Evolutionary conservation across 2,329 filamentous ascomycete species (phyloP), one percentile per base, ranked within the genome.

Genomic region (Apiospora pterosperma): DNA sequence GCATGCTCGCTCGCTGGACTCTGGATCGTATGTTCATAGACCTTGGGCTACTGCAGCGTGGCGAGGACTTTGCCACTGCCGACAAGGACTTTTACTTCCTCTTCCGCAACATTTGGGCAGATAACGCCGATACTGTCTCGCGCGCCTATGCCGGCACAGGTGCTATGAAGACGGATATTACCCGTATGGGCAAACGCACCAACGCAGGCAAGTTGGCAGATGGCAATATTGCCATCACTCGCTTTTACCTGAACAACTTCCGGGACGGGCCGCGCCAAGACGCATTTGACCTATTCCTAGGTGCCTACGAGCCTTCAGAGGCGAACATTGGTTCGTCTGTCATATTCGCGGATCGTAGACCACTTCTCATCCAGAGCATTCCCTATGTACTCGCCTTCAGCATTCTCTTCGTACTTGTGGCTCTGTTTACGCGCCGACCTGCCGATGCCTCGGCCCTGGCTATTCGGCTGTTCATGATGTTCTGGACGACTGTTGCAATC

Each of bases 61-160:
- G 93, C 63, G 88, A 95, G 72, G 89, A 85, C 25, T 94, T 96
- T 70, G 88, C 89, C 48, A 82, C 85, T 65, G 91, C 93, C 71
- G 93, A 97, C 73, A 81, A 85, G 14, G 87, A 85, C 1, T 99
- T 99, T 75, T 94, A 97, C 77, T 84, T 91, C 71, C 82, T 98
- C 65, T 99, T 98, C 87, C 92, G 96, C 70, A 98, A 98, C 78
- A 84, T 98, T 19, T 99, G 96, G 96, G 96, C 96, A 36, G 96
- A 99, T 79, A 99, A 99, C 73, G 96, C 96, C 64, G 96, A 99
- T 76, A 91, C 96, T 28, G 94, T 99, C 38, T 97, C 94, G 21
- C 90, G 88, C 70, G 90, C 93, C 0, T 99, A 99, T 78, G 96
- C 96, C 1, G 96, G 96, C 63, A 99, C 96, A 0, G 96, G 96